Evolutionary conservation across 2,329 filamentous ascomycete species (phyloP), one percentile per base, ranked within the genome.

Genomic region (Fusarium metavorans): DNA sequence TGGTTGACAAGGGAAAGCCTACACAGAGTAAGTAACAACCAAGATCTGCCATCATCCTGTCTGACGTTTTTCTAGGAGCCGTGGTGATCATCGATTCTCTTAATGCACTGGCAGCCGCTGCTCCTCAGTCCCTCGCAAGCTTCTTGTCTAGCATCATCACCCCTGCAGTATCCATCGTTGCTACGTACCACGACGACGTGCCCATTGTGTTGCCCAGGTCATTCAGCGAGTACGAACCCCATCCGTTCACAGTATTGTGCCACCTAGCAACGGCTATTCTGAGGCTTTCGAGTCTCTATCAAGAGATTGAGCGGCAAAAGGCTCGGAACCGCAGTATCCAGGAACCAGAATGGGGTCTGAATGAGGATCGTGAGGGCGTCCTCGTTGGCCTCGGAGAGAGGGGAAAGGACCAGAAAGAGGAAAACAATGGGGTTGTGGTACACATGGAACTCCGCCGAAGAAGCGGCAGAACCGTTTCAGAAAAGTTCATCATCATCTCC

Each of bases 191-290:
- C 85, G 86, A 89, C 62, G 96, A 98, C 83, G 88, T 96, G 5
- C 93, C 94, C 1, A 82, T 91, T 30, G 77, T 85, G 64, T 82
- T 88, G 83, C 82, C 81, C 34, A 83, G 67, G 39, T 80, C 81
- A 9, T 83, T 81, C 62, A 84, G 82, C 75, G 87, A 89, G 78
- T 92, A 94, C 82, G 85, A 89, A 20, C 94, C 95, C 1, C 85
- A 90, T 32, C 91, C 95, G 0, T 87, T 97, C 14, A 91, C 91
- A 2, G 85, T 95, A 1, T 87, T 98, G 25, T 90, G 88, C 54
- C 97, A 97, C 83, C 91, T 98, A 67, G 94, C 95, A n/a, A 99
- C 97, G 5, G 92, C 95, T 5, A 89, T 98, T 63, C 88, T 98
- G 68, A 91, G 90, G 6, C 87, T 94, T 0, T 91, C 92, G 43